Percentiles rank a stretch among this genome's conserved stretches.
Conservation (phyloP, 495 filamentous ascomycete genomes). For the Hypoxylon fuscum region DNA sequence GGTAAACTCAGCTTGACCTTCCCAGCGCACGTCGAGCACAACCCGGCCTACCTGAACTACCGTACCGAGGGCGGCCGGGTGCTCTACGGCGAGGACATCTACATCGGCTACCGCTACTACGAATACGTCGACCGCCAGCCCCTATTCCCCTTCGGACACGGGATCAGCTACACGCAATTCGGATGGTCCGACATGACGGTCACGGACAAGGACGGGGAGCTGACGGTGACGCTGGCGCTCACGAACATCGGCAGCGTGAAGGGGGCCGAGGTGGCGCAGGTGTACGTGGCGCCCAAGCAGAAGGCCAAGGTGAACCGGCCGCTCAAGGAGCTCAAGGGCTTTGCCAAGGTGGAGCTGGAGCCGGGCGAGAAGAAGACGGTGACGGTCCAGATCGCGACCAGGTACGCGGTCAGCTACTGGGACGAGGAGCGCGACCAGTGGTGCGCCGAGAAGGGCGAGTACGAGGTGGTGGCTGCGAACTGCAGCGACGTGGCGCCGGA, state of each 20-base stretch:
- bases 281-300: slow-evolving; percentile 58
- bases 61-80: slow-evolving; percentile 72
- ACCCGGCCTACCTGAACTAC: slow-evolving; percentile 80
- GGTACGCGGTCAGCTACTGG: slow-evolving; percentile 73
- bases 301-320: slow-evolving; percentile 65
- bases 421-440: slow-evolving; percentile 73
- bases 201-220: slow-evolving; percentile 40
- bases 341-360: slow-evolving; percentile 72
- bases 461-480: slow-evolving; percentile 63
- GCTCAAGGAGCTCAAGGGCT: slow-evolving; percentile 75
- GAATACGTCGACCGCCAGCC: slow-evolving; percentile 69
- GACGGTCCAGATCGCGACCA: slow-evolving; percentile 63
- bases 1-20: slow-evolving; percentile 75
- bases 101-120: slow-evolving; percentile 80
- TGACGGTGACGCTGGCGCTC: slow-evolving; percentile 57
- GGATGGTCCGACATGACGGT: slow-evolving; percentile 61
- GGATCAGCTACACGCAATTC: slow-evolving; percentile 78
- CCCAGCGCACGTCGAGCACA: slow-evolving; percentile 73
- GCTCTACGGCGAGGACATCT: slow-evolving; percentile 80
- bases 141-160: slow-evolving; percentile 78
- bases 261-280: slow-evolving; percentile 75
- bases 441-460: slow-evolving; percentile 71
- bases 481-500: slow-evolving; percentile 58
- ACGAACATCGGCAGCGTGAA: slow-evolving; percentile 68
- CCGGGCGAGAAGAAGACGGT: slow-evolving; percentile 70